Conservation (phyloP, 2,329 filamentous ascomycete genomes). For the Cordyceps pruinosa region DNA sequence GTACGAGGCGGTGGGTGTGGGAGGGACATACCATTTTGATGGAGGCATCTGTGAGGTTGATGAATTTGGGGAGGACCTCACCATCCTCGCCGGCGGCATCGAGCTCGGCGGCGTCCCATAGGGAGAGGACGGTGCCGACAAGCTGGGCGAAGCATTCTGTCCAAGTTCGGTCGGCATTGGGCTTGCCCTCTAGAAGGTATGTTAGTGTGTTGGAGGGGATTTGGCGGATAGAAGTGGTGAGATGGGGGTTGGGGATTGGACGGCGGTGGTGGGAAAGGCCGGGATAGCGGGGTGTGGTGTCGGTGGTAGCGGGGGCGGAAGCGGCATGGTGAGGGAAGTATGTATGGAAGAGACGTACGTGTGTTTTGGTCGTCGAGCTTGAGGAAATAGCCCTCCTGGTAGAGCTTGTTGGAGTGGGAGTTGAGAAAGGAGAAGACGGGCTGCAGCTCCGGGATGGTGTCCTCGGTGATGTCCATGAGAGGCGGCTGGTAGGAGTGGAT, state of each 20-base stretch:
- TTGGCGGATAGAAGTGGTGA: background rate
- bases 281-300: background rate
- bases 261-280: background rate
- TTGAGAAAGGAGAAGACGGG: constrained; percentile 93
- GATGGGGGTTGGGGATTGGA: constrained; percentile 8
- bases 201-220: constrained; percentile 14
- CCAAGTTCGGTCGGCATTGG: constrained; percentile 83
- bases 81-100: constrained; percentile 80
- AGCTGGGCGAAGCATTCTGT: constrained; percentile 95
- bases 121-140: constrained; percentile 85
- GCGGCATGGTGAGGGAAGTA: constrained; percentile 4
- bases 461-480: constrained; percentile 74
- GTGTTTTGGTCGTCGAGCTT: constrained; percentile 93
- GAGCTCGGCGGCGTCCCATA: constrained; percentile 91
- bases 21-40: constrained; percentile 77
- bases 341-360: constrained; percentile 52
- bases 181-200: constrained; percentile 63
- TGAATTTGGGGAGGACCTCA: constrained; percentile 84
- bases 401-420: constrained; percentile 91
- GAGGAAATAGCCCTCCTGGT: constrained; percentile 95
- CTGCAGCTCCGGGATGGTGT: constrained; percentile 86
- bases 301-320: background rate
- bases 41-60: constrained; percentile 94
- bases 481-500: constrained; percentile 84
- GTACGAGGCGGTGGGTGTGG: background rate